Base-by-base conservation (phyloP, 768 basidiomycete species). In the Leucosporidium yakuticum region DNA sequence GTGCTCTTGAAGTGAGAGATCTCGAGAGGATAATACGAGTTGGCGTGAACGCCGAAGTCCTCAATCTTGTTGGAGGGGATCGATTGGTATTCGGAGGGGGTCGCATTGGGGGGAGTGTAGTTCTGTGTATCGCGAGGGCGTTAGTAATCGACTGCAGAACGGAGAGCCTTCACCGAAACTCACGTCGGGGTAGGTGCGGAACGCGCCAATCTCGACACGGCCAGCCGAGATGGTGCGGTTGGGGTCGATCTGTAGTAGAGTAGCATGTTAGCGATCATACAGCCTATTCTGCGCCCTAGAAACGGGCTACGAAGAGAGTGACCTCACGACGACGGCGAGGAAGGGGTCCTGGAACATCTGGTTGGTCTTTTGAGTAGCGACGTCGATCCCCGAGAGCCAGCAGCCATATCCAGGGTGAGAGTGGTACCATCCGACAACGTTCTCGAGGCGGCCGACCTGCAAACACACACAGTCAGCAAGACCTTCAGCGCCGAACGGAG, bases 351-450 rank as follows among this genome's bases (percentile, higher is more conserved):
- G 89, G 81, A 85, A 93, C 76, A 88, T 88, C 76, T 99, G 95
- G 78, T 97, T 94, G 75, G 86, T 92, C 81, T 90, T 84, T 77
- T 99, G 96, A 0, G 96, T 99, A 77, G 89, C 90, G 67, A 98
- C 96, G 76, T 99, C 96, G 80, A 99, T 98, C 31, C 96, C 96
- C 19, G 94, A 97, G 14, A 99, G 81, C 96, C 96, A 99, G 79
- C 96, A 99, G 23, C 96, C 96, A 77, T 98, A 99, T 20, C 96
- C 96, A 8, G 96, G 96, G 81, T 99, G 96, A 21, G 92, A 95
- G 78, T 96, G 92, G 78, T 96, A 96, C 92, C 92, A 95, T n/a
- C 92, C 92, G 72, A 94, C 89, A 11, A 86, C 87, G 77, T 93
- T 86, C 78, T 95, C 62, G 11, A 54, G 69, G 34, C 78, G 69